These are phyloP conservation scores for slime mould (Dictyostelium discoideum) DNA, from an alignment of 78 protist species.

Conservation along the genomic window dicty_2.7 NC_007090.3:4321001-4321500, in stretches of 20 bases:
- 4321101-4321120: background rate
- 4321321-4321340: conserved; percentile 96
- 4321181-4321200: background rate
- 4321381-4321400: conserved; percentile 95
- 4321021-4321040: background rate
- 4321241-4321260: conserved; percentile 98
- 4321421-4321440: conserved; percentile 94
- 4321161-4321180: conserved; percentile 23
- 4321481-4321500: conserved; percentile 87
- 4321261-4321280: conserved; percentile 91
- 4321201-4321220: background rate
- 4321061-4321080: background rate
- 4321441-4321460: conserved; percentile 93
- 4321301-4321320: conserved; percentile 91
- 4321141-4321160: conserved; percentile 21
- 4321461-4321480: conserved; percentile 96
- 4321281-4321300: conserved; percentile 93
- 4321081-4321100: background rate
- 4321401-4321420: conserved; percentile 96
- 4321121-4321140: conserved; percentile 14
- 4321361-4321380: conserved; percentile 86
- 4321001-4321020: background rate
- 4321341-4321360: conserved; percentile 79
- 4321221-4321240: conserved; percentile 68
- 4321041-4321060: background rate